Percentiles rank a stretch among this genome's conserved stretches.
Conservation (phyloP, 2,329 filamentous ascomycete genomes). For the Fusarium sulawesiense region DNA sequence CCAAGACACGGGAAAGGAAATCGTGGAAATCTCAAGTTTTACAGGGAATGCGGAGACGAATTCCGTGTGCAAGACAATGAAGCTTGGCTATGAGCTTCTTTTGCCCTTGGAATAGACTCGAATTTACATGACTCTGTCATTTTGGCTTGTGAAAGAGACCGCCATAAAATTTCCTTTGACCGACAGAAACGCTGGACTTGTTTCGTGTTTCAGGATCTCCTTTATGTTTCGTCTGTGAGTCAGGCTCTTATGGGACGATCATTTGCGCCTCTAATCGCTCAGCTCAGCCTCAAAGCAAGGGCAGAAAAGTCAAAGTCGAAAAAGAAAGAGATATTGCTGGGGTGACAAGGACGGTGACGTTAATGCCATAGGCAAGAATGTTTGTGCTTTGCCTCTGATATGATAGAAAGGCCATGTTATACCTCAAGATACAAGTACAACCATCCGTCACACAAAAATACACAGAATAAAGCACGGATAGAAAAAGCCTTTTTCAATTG, state of each 20-base stretch:
- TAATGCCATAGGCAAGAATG: slow-evolving; percentile 23
- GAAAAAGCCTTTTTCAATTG: not conserved
- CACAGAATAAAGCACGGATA: not conserved
- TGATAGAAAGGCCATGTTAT: not conserved
- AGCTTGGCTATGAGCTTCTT: slow-evolving; percentile 30
- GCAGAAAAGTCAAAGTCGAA: not conserved
- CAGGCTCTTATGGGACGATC: slow-evolving; percentile 2
- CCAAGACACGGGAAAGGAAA: slow-evolving; percentile 5
- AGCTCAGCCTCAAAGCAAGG: slow-evolving; percentile 24
- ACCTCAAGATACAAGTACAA: not conserved
- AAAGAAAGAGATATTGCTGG: slow-evolving; percentile 17
- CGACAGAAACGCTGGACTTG: slow-evolving; percentile 13
- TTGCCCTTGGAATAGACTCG: not conserved
- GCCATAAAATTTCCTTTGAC: slow-evolving; percentile 8
- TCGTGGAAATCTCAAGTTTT: not conserved
- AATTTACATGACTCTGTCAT: not conserved
- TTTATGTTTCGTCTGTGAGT: slow-evolving; percentile 23
- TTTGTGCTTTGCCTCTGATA: not conserved
- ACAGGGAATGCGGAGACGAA: slow-evolving; percentile 1
- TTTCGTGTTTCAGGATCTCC: slow-evolving; percentile 40
- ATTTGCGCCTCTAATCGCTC: not conserved
- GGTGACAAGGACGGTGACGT: slow-evolving; percentile 15
- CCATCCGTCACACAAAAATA: not conserved
- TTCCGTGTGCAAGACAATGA: slow-evolving; percentile 22
- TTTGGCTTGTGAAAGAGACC: slow-evolving; percentile 4